phyloP scores from a whole-genome alignment of 2,329 filamentous ascomycete species.

The Neofusicoccum sp. region DNA sequence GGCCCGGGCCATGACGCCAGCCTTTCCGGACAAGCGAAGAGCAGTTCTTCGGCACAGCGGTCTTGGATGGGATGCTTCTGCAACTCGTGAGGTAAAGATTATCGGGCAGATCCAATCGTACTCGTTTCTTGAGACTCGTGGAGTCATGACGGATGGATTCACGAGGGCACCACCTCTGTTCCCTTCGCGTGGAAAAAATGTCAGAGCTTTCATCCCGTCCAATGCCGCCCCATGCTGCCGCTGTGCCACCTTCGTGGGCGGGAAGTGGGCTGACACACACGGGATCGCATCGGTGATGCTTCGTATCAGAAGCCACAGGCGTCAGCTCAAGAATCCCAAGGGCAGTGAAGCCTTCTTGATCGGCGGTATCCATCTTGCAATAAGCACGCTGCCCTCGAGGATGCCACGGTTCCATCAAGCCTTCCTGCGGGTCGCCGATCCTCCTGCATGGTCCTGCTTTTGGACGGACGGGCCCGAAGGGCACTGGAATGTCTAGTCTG shows the following conservation, averaged over 20 bases:
- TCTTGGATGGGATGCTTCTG: conserved; percentile 6
- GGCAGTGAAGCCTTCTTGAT: background rate
- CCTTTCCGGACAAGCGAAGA: background rate
- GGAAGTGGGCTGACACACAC: background rate
- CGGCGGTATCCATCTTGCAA: background rate
- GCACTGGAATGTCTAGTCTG: background rate
- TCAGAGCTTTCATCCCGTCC: background rate
- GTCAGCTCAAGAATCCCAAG: background rate
- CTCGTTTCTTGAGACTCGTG: background rate
- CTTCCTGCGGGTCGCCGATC: background rate
- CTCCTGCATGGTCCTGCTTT: background rate
- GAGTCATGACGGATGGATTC: background rate
- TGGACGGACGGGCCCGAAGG: background rate
- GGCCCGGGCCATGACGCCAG: background rate
- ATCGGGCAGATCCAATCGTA: background rate
- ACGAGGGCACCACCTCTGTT: background rate
- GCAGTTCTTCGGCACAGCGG: background rate
- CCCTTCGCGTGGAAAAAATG: background rate
- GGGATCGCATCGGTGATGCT: background rate
- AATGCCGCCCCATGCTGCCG: background rate
- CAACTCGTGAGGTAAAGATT: background rate
- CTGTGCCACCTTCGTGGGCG: background rate
- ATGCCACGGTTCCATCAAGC: conserved; percentile 8
- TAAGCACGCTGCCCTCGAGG: background rate
- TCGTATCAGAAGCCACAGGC: background rate